phyloP scores from a whole-genome alignment of 495 filamentous ascomycete genomes.

The Podospora comata region DNA sequence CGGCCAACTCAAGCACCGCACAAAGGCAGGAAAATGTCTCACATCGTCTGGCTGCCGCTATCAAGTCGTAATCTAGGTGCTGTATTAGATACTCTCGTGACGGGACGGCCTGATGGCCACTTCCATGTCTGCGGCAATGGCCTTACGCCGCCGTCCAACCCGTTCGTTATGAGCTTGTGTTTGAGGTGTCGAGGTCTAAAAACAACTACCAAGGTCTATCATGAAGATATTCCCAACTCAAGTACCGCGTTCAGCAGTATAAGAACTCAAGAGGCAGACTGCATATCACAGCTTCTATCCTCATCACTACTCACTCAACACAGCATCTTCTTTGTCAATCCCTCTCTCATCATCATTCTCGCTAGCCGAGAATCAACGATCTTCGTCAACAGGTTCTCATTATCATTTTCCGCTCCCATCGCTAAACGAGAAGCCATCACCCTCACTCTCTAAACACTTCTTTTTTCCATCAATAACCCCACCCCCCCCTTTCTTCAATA shows the following conservation, averaged over 20 bases:
- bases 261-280: not conserved
- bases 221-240: not conserved
- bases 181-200: not conserved
- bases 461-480: too few species aligned
- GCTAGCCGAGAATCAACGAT: not conserved
- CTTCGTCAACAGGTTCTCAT: not conserved
- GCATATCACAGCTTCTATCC: not conserved
- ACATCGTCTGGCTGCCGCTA: too few species aligned
- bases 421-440: not conserved
- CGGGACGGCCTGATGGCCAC: too few species aligned
- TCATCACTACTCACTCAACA: slow-evolving; percentile 1
- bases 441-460: not conserved
- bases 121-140: too few species aligned
- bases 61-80: too few species aligned
- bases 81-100: too few species aligned
- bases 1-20: too few species aligned
- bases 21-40: too few species aligned
- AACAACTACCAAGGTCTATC: not conserved
- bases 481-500: not conserved
- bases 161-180: too few species aligned
- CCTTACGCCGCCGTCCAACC: too few species aligned
- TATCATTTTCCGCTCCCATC: not conserved
- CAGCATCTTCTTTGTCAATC: not conserved
- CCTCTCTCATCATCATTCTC: not conserved
- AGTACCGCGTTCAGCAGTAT: not conserved